Base-by-base conservation (phyloP, 2,329 filamentous ascomycete species). In the Aspergillus sp. region DNA sequence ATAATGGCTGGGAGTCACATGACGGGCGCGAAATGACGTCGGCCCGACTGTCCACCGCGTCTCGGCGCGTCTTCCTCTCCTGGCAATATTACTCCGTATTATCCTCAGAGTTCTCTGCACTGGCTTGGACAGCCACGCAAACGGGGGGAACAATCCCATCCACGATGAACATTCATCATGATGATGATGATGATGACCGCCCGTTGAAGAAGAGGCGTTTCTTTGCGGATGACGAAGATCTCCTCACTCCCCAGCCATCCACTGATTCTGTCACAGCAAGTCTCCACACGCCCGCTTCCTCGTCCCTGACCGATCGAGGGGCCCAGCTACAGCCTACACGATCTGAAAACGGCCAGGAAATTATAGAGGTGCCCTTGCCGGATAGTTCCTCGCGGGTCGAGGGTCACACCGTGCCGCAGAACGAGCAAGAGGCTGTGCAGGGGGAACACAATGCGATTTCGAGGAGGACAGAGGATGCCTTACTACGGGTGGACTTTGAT, bases 181-280 rank as follows among this genome's bases (percentile, higher is more conserved):
- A 81, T 59, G 70, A 82, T 49, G 70, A 82, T 49, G 70, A 82
- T 49, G 80, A 85, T 53, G 79, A 85, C 48, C 77, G 83, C 19
- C 87, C 86, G 4, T 73, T 75, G 23, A 89, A 89, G 74, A 87
- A 87, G 74, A 80, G 84, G 62, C 83, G 86, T 28, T 88, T 88
- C 75, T 89, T 89, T 66, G 78, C 81, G 15, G 84, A 87, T 48
- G 81, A 84, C 28, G 67, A 68, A 52, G 64, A 61, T 38, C 12
- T 21, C 10, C 59, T 59, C 58, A 69, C 9, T 69, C 61, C 50
- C 51, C 66, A 47, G 65, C 72, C 60, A 17, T 39, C 56, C 43
- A 45, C 45, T 25, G 57, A 57, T 30, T 21, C 59, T 23, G 25
- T 55, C 8, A 13, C 58, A n/a, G 43, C 57, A 21, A 43, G 19